Evolutionary conservation across 768 basidiomycete genomes (phyloP).

Genomic region (Suillus ampliporus): DNA sequence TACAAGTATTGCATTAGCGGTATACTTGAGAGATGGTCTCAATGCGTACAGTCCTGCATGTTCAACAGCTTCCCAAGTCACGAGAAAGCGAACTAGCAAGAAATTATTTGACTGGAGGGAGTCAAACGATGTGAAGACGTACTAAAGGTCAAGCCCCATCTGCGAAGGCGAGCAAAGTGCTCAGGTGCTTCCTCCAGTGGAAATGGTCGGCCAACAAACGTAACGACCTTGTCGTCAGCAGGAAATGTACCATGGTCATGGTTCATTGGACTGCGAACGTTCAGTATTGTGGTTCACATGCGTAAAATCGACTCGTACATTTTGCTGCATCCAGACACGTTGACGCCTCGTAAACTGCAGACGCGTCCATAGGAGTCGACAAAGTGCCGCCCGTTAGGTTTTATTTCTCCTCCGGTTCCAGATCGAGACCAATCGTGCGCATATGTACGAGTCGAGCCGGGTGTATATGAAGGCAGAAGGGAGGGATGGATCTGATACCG

Average conservation of each 20-base stretch:
- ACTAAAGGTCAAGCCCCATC: slow-evolving; percentile 93
- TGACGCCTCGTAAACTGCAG: slow-evolving; percentile 82
- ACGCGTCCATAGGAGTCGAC: slow-evolving; percentile 82
- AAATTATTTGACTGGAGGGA: neutral
- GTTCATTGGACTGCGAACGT: slow-evolving; percentile 60
- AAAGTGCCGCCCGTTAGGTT: slow-evolving; percentile 77
- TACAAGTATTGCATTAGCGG: slow-evolving; percentile 34
- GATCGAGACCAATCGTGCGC: slow-evolving; percentile 75
- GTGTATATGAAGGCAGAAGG: slow-evolving; percentile 44
- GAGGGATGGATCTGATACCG: slow-evolving; percentile 52
- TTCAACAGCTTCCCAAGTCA: slow-evolving; percentile 98
- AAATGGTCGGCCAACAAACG: slow-evolving; percentile 92
- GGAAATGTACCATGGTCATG: slow-evolving; percentile 74
- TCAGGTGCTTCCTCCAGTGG: slow-evolving; percentile 87
- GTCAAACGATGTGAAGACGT: slow-evolving; percentile 31
- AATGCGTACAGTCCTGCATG: slow-evolving; percentile 86
- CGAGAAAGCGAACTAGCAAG: slow-evolving; percentile 78
- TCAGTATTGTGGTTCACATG: neutral
- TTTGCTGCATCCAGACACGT: slow-evolving; percentile 84
- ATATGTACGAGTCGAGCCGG: slow-evolving; percentile 56
- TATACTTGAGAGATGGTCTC: neutral
- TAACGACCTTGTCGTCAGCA: slow-evolving; percentile 63
- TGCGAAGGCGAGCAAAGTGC: slow-evolving; percentile 76
- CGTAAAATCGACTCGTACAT: slow-evolving; percentile 52
- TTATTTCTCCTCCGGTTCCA: slow-evolving; percentile 61